phyloP scores from a whole-genome alignment of 306 rosid genomes.

The Casuarina equisetifolia region DNA sequence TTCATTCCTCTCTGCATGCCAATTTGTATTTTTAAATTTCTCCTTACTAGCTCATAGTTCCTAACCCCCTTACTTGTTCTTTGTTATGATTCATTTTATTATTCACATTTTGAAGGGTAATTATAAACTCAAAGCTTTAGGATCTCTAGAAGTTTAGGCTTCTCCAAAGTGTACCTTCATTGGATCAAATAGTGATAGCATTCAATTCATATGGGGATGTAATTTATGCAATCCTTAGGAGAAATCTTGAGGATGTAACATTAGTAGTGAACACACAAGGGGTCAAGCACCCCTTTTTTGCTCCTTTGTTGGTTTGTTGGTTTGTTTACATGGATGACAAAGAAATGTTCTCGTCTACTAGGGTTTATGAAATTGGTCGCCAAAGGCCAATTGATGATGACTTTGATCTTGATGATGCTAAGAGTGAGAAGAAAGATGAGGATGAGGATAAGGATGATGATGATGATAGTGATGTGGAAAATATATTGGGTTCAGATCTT shows the following conservation, averaged over 20 bases:
- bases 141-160: conserved; percentile 89
- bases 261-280: conserved; percentile 87
- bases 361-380: conserved; percentile 86
- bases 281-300: conserved; percentile 74
- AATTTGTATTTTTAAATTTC: not conserved
- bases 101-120: conserved; percentile 46
- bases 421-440: conserved; percentile 83
- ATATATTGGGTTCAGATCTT: conserved; percentile 75
- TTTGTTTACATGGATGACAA: conserved; percentile 93
- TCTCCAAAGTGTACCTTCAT: conserved; percentile 88
- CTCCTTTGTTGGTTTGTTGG: conserved; percentile 93
- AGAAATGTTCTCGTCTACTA: conserved; percentile 89
- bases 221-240: conserved; percentile 21
- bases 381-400: conserved; percentile 89
- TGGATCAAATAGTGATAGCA: conserved; percentile 60
- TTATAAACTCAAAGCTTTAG: conserved; percentile 98
- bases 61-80: conserved; percentile 6
- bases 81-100: not conserved
- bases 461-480: conserved; percentile 50
- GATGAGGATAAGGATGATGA: conserved; percentile 36
- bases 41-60: conserved; percentile 10
- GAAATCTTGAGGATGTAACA: conserved; percentile 93
- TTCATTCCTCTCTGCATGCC: not conserved
- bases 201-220: too few relatives aligned
- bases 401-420: conserved; percentile 96